These are phyloP conservation scores for Xylaria hypoxylon DNA, from an alignment of 2,329 filamentous ascomycete genomes.

Conservation along the genomic window DNA sequence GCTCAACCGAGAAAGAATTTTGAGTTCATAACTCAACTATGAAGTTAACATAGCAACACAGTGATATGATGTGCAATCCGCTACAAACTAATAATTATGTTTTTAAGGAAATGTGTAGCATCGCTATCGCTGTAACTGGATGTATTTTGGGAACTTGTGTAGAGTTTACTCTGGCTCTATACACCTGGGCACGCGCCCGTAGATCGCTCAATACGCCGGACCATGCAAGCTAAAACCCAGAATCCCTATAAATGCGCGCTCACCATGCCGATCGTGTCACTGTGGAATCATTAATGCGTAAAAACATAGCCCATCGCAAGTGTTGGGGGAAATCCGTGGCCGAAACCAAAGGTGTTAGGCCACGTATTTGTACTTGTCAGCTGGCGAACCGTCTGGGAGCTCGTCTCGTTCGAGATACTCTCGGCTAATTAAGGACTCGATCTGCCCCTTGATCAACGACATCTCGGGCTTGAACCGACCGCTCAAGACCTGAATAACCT, in stretches of 20 bases:
- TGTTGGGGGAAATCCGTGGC: not conserved
- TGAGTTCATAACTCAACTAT: not conserved
- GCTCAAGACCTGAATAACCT: constrained; percentile 77
- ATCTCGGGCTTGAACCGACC: constrained; percentile 81
- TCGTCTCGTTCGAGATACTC: constrained; percentile 86
- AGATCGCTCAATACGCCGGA: constrained; percentile 28
- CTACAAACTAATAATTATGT: not conserved
- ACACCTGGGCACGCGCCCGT: constrained; percentile 17
- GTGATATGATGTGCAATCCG: not conserved
- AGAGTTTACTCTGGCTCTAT: constrained; percentile 5
- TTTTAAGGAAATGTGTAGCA: not conserved
- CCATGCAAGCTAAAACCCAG: constrained; percentile 29
- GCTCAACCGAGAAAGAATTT: not conserved
- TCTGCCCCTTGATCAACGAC: constrained; percentile 81
- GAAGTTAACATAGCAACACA: constrained; percentile 14
- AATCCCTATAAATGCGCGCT: constrained; percentile 18
- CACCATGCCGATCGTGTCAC: constrained; percentile 22
- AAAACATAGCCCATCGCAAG: constrained; percentile 15
- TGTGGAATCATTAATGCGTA: constrained; percentile 30
- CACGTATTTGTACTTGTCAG: constrained; percentile 79
- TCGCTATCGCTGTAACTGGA: not conserved
- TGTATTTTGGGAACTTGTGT: constrained; percentile 6
- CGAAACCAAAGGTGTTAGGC: constrained; percentile 59
- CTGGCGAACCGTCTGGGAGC: constrained; percentile 72
- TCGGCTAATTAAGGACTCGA: constrained; percentile 79